Conservation (phyloP, 768 basidiomycete species). For the Trametes coccinea region DNA sequence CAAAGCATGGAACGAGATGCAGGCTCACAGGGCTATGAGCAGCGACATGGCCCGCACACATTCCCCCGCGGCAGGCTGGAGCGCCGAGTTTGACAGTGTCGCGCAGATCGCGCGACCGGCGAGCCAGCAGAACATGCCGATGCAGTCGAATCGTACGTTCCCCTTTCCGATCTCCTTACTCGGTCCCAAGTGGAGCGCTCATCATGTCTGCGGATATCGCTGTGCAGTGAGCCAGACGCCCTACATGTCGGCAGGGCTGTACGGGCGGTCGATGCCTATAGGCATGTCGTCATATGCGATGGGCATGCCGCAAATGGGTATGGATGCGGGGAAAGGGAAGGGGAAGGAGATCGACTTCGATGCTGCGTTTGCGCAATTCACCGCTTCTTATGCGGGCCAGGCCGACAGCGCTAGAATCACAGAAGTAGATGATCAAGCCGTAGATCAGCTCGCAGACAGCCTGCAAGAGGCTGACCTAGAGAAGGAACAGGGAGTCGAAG, state of each 20-base stretch:
- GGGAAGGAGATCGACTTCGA: slow-evolving; percentile 78
- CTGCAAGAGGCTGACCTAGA: slow-evolving; percentile 35
- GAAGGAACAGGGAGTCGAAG: slow-evolving; percentile 16
- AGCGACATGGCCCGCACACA: slow-evolving; percentile 36
- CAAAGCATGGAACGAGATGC: slow-evolving; percentile 22
- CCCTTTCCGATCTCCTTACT: too few species aligned
- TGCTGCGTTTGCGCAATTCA: slow-evolving; percentile 74
- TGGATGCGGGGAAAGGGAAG: slow-evolving; percentile 75
- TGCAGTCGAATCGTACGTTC: slow-evolving; percentile 43
- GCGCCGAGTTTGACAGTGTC: slow-evolving; percentile 49
- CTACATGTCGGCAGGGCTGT: slow-evolving; percentile 29
- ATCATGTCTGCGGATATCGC: background rate
- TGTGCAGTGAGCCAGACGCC: slow-evolving; percentile 19
- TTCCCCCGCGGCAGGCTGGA: slow-evolving; percentile 41
- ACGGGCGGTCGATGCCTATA: slow-evolving; percentile 37
- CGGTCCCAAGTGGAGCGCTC: background rate
- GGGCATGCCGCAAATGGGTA: slow-evolving; percentile 23
- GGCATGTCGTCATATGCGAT: slow-evolving; percentile 23
- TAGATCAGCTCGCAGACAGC: slow-evolving; percentile 38
- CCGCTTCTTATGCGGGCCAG: slow-evolving; percentile 51
- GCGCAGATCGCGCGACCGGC: slow-evolving; percentile 27
- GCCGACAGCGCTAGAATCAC: slow-evolving; percentile 50
- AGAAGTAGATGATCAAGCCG: slow-evolving; percentile 47
- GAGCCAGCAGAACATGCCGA: slow-evolving; percentile 34
- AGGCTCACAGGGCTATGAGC: background rate